phyloP scores from a whole-genome alignment of 75 land plant genomes.

The Selaginella tamariscina region DNA sequence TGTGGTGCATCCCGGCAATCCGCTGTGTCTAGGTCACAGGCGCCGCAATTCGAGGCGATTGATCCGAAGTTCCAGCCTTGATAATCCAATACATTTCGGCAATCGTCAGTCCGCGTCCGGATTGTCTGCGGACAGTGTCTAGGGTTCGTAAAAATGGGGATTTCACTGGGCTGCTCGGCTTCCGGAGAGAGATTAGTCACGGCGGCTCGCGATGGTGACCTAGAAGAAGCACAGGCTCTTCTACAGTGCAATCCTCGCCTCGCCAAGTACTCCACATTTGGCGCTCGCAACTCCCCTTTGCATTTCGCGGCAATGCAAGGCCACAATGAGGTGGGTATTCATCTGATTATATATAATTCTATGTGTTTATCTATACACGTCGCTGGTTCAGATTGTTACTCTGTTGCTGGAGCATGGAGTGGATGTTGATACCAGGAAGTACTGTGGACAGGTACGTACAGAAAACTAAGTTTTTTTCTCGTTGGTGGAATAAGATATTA shows the following conservation, averaged over 20 bases:
- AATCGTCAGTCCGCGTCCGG: no score
- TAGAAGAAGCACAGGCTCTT: slow-evolving; percentile 93
- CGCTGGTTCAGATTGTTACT: slow-evolving; percentile 55
- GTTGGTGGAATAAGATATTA: not conserved
- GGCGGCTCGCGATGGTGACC: slow-evolving; percentile 91
- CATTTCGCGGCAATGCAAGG: slow-evolving; percentile 93
- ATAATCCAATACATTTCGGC: no score
- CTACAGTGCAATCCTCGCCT: slow-evolving; percentile 83
- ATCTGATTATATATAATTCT: not conserved
- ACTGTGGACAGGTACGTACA: slow-evolving; percentile 73
- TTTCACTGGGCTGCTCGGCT: slow-evolving; percentile 91
- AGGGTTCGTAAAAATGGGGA: slow-evolving; percentile 57
- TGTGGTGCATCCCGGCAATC: no score
- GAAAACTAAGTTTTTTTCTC: slow-evolving; percentile 7
- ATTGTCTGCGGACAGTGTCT: no score
- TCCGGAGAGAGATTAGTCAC: slow-evolving; percentile 92
- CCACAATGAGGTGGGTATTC: slow-evolving; percentile 67
- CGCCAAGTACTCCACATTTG: slow-evolving; percentile 84
- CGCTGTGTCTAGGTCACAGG: no score
- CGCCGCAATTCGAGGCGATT: no score
- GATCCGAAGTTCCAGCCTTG: no score
- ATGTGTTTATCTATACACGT: slow-evolving; percentile 5
- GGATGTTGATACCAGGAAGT: slow-evolving; percentile 78
- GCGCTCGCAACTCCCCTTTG: slow-evolving; percentile 84
- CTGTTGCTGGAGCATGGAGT: slow-evolving; percentile 86